Percentiles rank a stretch among this genome's conserved stretches.
phyloP scores from a whole-genome alignment of 352 stramenopile species.

The Globisporangium radiosum region DNA sequence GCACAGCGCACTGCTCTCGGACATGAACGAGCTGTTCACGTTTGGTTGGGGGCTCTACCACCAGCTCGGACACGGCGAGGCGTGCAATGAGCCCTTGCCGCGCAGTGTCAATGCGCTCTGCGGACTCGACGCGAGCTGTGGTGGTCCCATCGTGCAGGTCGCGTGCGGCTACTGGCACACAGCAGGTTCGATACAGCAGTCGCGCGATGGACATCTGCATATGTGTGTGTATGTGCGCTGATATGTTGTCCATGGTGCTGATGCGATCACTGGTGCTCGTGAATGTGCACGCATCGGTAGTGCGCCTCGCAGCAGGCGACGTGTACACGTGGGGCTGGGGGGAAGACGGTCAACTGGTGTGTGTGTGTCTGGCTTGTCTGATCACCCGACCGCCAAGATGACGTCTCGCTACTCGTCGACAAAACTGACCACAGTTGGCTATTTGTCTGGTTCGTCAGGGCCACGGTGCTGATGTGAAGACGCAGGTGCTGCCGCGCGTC shows the following conservation, averaged over 20 bases:
- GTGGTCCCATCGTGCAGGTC: conserved; percentile 29
- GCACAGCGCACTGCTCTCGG: conserved; percentile 43
- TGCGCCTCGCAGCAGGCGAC: conserved; percentile 46
- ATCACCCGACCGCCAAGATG: neutral
- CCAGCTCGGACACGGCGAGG: conserved; percentile 56
- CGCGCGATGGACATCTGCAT: neutral
- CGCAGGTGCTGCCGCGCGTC: conserved; percentile 39
- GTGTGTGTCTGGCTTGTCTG: conserved; percentile 3
- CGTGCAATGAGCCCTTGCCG: conserved; percentile 26
- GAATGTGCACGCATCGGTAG: conserved; percentile 7
- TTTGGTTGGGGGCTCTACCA: conserved; percentile 80
- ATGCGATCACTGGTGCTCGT: neutral
- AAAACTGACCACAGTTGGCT: neutral
- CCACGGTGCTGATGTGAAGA: conserved; percentile 11
- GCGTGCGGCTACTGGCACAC: conserved; percentile 76
- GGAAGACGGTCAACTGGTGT: conserved; percentile 61
- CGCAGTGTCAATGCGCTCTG: conserved; percentile 32
- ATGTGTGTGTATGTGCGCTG: too few species aligned
- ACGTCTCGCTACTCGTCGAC: neutral
- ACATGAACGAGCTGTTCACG: conserved; percentile 34
- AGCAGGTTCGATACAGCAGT: conserved; percentile 20
- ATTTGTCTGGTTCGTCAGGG: conserved; percentile 6
- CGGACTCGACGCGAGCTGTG: conserved; percentile 31
- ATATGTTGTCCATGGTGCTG: neutral
- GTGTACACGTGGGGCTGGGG: conserved; percentile 81